These are phyloP conservation scores for Blastobotrys niveus DNA, from an alignment of 1,139 yeast species.

Conservation along the genomic window DNA sequence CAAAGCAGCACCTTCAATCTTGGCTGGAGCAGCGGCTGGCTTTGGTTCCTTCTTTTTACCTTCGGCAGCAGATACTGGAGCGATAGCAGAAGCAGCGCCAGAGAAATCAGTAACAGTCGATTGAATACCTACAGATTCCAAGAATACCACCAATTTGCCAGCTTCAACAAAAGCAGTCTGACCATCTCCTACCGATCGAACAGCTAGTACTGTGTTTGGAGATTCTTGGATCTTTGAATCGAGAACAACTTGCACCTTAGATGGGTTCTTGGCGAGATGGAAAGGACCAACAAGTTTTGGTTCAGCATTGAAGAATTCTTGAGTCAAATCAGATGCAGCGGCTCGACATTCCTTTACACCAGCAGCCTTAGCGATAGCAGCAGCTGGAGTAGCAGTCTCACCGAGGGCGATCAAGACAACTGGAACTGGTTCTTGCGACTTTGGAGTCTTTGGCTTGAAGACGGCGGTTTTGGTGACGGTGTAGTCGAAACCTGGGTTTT, in stretches of 20 bases:
- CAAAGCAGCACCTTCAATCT: constrained; percentile 80
- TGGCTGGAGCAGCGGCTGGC: constrained; percentile 29
- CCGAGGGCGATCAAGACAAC: constrained; percentile 73
- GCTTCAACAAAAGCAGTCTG: constrained; percentile 51
- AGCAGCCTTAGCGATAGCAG: constrained; percentile 59
- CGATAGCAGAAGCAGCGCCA: constrained; percentile 39
- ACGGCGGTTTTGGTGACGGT: constrained; percentile 61
- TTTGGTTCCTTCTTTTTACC: constrained; percentile 24
- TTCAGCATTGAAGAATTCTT: constrained; percentile 52
- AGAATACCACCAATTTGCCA: constrained; percentile 46
- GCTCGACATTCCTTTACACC: constrained; percentile 79
- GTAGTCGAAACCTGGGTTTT: constrained; percentile 18
- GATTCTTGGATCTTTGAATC: constrained; percentile 47
- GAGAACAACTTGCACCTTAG: constrained; percentile 57
- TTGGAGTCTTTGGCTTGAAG: constrained; percentile 88
- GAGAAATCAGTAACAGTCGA: constrained; percentile 64
- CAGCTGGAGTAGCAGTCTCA: constrained; percentile 61
- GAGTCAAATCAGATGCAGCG: constrained; percentile 75
- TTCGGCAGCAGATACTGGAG: constrained; percentile 34
- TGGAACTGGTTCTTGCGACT: constrained; percentile 76
- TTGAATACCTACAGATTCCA: constrained; percentile 55
- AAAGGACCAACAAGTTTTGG: constrained; percentile 10
- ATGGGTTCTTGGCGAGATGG: constrained; percentile 18
- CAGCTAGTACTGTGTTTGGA: constrained; percentile 37
- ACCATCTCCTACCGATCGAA: constrained; percentile 53